Conservation (phyloP, 805 yeast genomes). For the Lachancea kluyveri region DNA sequence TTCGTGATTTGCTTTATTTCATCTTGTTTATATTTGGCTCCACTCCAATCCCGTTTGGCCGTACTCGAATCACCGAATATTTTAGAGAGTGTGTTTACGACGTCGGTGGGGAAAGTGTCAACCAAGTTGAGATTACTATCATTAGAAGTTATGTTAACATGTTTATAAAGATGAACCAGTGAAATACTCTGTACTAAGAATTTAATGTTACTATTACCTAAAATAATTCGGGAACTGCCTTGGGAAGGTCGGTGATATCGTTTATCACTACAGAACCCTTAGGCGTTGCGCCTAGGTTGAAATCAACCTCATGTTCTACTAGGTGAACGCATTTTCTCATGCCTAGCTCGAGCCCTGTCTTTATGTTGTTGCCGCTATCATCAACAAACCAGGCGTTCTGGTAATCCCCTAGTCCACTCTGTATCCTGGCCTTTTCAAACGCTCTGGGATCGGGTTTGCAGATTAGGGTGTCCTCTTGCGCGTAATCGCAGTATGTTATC, state of each 20-base stretch:
- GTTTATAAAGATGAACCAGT: conserved; percentile 12
- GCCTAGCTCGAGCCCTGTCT: conserved; percentile 65
- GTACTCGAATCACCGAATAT: conserved; percentile 9
- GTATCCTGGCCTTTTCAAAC: conserved; percentile 56
- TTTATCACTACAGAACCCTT: conserved; percentile 48
- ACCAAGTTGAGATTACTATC: conserved; percentile 24
- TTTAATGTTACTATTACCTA: too few relatives aligned
- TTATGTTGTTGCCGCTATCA: conserved; percentile 75
- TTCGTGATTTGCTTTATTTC: conserved; percentile 22
- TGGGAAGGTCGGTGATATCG: conserved; percentile 48
- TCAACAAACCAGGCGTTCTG: conserved; percentile 69
- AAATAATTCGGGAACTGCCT: conserved; percentile 48
- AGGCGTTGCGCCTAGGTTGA: conserved; percentile 30
- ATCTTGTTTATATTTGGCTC: conserved; percentile 22
- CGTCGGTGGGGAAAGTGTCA: conserved; percentile 14
- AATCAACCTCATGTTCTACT: conserved; percentile 60
- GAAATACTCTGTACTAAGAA: too few relatives aligned
- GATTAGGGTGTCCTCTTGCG: conserved; percentile 50
- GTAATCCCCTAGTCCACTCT: conserved; percentile 42
- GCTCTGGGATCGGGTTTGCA: conserved; percentile 85
- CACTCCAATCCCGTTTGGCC: conserved; percentile 16
- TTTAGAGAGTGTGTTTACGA: conserved; percentile 21
- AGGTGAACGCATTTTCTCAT: conserved; percentile 68
- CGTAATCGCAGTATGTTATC: conserved; percentile 84
- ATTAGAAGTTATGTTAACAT: conserved; percentile 18